Conservation (phyloP, 768 basidiomycete genomes). For the Daedaleopsis sinensis region DNA sequence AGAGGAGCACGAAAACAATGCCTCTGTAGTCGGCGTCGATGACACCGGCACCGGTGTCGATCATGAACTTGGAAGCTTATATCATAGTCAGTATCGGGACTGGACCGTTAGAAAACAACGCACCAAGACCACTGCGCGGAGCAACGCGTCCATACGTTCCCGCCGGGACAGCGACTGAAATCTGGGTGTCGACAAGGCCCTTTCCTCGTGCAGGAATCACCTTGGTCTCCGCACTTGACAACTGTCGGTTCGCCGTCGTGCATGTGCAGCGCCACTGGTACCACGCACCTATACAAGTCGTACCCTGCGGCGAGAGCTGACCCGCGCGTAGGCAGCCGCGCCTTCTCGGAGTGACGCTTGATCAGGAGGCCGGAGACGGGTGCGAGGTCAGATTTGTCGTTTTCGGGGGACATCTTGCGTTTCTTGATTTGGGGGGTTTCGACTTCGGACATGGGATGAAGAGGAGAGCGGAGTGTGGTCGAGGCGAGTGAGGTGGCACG, state of each 20-base stretch:
- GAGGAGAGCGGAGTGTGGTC: not conserved
- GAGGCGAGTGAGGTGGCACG: not conserved
- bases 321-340: conserved; percentile 84
- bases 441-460: conserved; percentile 8
- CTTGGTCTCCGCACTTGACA: conserved; percentile 78
- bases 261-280: not conserved
- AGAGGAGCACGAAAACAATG: conserved; percentile 85
- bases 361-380: conserved; percentile 66
- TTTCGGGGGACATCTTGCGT: conserved; percentile 55
- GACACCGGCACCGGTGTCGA: conserved; percentile 97
- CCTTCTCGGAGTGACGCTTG: conserved; percentile 83
- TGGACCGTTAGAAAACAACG: conserved; percentile 26
- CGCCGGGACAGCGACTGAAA: conserved; percentile 90
- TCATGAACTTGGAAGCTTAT: conserved; percentile 94
- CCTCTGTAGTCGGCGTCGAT: conserved; percentile 97
- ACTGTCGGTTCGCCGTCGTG: not conserved
- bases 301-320: conserved; percentile 90
- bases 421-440: conserved; percentile 46
- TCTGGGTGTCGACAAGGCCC: conserved; percentile 87
- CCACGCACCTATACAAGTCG: conserved; percentile 86
- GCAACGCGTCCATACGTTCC: conserved; percentile 98
- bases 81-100: conserved; percentile 1
- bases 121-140: conserved; percentile 93
- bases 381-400: conserved; percentile 33
- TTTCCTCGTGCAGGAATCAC: conserved; percentile 87